Evolutionary conservation across 768 basidiomycete genomes (phyloP).

Genomic region (Amanita molliuscula): DNA sequence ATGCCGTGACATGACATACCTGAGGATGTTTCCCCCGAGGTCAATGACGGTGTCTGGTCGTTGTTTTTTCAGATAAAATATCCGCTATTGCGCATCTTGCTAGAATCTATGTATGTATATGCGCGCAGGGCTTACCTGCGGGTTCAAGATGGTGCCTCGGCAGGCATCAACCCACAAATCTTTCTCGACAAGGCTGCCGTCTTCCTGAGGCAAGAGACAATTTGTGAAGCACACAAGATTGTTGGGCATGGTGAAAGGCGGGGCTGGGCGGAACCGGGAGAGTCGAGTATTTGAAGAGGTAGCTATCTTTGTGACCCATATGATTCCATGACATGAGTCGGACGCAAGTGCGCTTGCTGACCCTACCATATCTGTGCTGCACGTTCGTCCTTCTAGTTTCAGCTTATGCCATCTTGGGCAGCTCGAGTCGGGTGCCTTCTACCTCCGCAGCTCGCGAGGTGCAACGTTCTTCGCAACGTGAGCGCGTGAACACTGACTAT

Average conservation of each 20-base stretch:
- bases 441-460: too few relatives aligned
- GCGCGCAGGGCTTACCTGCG: slow-evolving; percentile 40
- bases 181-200: slow-evolving; percentile 61
- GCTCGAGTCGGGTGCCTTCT: too few relatives aligned
- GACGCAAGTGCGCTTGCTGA: not conserved
- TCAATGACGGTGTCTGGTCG: slow-evolving; percentile 59
- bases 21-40: slow-evolving; percentile 67
- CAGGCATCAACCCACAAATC: slow-evolving; percentile 78
- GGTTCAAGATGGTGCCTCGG: slow-evolving; percentile 64
- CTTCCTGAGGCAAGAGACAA: slow-evolving; percentile 70
- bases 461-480: too few relatives aligned
- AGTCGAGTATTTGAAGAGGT: not conserved
- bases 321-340: not conserved
- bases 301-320: not conserved
- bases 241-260: slow-evolving; percentile 38
- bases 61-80: slow-evolving; percentile 53
- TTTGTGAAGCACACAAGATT: slow-evolving; percentile 82
- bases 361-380: not conserved
- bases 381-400: not conserved
- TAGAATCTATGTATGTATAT: slow-evolving; percentile 2
- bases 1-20: slow-evolving; percentile 23
- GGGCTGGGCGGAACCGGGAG: not conserved
- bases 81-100: slow-evolving; percentile 33
- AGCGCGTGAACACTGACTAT: too few relatives aligned
- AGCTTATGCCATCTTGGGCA: too few relatives aligned